Base-by-base conservation (phyloP, 495 filamentous ascomycete genomes). In the Penicillium bialowiezense region DNA sequence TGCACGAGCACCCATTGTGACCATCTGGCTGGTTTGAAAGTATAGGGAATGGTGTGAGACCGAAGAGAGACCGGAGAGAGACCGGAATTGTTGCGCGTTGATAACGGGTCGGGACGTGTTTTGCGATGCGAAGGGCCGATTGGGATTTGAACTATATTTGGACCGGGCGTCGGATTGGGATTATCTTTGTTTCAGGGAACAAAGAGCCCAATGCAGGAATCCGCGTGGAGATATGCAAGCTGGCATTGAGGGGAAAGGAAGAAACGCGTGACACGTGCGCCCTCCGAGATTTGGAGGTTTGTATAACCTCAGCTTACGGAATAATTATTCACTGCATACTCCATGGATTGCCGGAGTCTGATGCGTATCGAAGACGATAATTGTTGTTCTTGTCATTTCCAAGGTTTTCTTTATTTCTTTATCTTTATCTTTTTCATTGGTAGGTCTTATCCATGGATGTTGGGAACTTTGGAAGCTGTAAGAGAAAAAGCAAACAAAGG, bases 221-320 rank as follows among this genome's bases (percentile, higher is more conserved):
- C 23, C 23, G 23, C 3, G 23, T 26, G 23, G 23, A 26, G 23
- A 26, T 26, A 26, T 26, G 23, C 23, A 26, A 8, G 8, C 23
- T 26, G 23, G 23, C 23, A 26, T 26, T 26, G 23, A 26, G 23
- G 4, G 43, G 21, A 19, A 15, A 14, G 24, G 19, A 5, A 34
- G 40, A 44, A 50, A 53, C 57, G 53, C 45, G 57, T 48, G 42
- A 53, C 41, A 39, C 52, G 50, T 39, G 35, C 20, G 12, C 38
- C 41, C 32, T 44, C 40, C 41, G 44, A 41, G 38, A 19, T 17
- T 33, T 5, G 35, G 14, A 32, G 8, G 12, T 29, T 44, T 36
- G 24, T 32, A 44, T 44, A 31, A 44, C 10, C 20, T 23, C 12
- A 8, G 12, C 14, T 32, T 21, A 19, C 14, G n/a, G n/a, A 13